A percentile compares a stretch with the other conserved stretches of the same genome.
Conservation (phyloP, 257 asterid species). For the Solanum corneliomulleri region DNA sequence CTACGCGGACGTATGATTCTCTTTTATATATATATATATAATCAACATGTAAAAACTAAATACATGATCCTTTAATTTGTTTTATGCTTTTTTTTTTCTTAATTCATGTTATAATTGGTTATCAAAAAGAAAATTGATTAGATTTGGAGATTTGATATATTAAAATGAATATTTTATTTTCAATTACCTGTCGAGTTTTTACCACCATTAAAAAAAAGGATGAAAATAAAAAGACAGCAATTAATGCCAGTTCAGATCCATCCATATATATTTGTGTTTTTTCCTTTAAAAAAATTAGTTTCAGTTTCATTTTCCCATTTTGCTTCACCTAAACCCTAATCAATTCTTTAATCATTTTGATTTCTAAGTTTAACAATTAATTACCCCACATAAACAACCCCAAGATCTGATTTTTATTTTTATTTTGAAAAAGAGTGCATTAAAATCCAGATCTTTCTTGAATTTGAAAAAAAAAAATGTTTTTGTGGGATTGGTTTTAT, state of each 20-base stretch:
- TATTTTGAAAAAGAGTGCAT: neutral
- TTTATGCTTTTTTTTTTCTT: neutral
- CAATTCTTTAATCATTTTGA: neutral
- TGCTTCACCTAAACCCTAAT: neutral
- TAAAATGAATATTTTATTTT: neutral
- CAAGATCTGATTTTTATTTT: neutral
- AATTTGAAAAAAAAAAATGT: neutral
- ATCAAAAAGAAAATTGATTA: neutral
- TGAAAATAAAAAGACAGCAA: neutral
- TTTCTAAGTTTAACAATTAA: neutral
- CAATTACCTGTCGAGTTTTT: neutral
- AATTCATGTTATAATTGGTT: neutral
- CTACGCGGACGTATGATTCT: no score
- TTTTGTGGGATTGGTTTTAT: constrained; percentile 11
- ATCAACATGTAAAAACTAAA: neutral
- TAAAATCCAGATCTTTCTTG: neutral
- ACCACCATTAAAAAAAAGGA: neutral
- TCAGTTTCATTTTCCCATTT: neutral
- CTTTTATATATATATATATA: no score
- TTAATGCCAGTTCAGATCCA: neutral
- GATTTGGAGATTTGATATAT: neutral
- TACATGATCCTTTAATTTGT: neutral
- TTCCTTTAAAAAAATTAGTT: neutral
- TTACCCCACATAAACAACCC: neutral
- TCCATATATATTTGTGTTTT: neutral